Percentiles rank a stretch among this genome's conserved stretches.
Conservation (phyloP, 2,329 filamentous ascomycete genomes). For the Cladophialophora carrionii region DNA sequence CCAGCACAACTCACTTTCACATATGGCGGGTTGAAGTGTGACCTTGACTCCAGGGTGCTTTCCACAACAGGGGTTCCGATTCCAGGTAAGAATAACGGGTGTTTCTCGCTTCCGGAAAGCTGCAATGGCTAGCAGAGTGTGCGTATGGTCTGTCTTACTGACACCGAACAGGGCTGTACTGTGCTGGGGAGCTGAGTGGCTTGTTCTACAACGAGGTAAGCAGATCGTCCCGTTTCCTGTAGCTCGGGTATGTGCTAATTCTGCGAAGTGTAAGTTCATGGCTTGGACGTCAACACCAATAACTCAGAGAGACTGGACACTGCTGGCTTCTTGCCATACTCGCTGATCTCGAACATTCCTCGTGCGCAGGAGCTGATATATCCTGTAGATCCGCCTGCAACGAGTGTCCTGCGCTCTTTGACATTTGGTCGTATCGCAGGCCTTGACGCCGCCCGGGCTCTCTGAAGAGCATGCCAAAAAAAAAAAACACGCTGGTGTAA, state of each 20-base stretch:
- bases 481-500: not conserved
- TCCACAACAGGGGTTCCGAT: slow-evolving; percentile 48
- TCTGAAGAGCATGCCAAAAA: slow-evolving; percentile 3
- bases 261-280: slow-evolving; percentile 19
- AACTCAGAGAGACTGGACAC: not conserved
- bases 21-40: slow-evolving; percentile 45
- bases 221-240: not conserved
- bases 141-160: not conserved
- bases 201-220: slow-evolving; percentile 34
- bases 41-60: slow-evolving; percentile 47
- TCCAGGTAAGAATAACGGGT: slow-evolving; percentile 33
- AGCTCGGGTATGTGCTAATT: not conserved
- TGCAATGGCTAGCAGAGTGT: not conserved
- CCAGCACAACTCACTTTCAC: slow-evolving; percentile 41
- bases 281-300: not conserved
- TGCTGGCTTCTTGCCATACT: not conserved
- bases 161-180: slow-evolving; percentile 36
- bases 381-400: slow-evolving; percentile 31
- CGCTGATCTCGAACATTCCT: not conserved
- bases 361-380: slow-evolving; percentile 4
- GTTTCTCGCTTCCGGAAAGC: too few species aligned
- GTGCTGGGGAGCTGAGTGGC: slow-evolving; percentile 33
- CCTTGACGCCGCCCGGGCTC: slow-evolving; percentile 28
- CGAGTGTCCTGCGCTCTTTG: slow-evolving; percentile 32
- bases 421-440: slow-evolving; percentile 35